Conservation (phyloP, 1,139 yeast genomes). For the Scheffersomyces lignicola region DNA sequence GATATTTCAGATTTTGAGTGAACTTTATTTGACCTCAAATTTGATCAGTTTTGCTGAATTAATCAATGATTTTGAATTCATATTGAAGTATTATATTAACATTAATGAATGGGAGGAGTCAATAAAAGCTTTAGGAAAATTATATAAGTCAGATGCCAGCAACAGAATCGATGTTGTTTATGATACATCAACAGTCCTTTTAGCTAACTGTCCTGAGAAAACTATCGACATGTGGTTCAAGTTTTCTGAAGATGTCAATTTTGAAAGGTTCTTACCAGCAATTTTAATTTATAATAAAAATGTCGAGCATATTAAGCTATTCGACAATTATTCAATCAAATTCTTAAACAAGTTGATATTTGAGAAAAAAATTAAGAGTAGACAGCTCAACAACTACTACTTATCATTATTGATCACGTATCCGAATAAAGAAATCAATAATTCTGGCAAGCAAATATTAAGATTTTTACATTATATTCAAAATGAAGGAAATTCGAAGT, state of each 20-base stretch:
- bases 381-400: constrained; percentile 67
- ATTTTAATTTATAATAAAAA: constrained; percentile 64
- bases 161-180: constrained; percentile 48
- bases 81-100: constrained; percentile 68
- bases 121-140: constrained; percentile 52
- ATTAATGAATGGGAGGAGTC: constrained; percentile 75
- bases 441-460: constrained; percentile 23
- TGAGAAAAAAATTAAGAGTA: constrained; percentile 47
- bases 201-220: constrained; percentile 65
- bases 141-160: constrained; percentile 40
- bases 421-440: constrained; percentile 28
- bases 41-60: constrained; percentile 68
- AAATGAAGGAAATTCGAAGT: constrained; percentile 16
- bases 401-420: constrained; percentile 70
- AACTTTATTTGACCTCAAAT: constrained; percentile 65
- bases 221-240: constrained; percentile 84
- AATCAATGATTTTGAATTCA: constrained; percentile 67
- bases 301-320: constrained; percentile 25
- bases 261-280: constrained; percentile 71
- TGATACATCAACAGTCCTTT: constrained; percentile 63
- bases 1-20: constrained; percentile 67
- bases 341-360: constrained; percentile 63
- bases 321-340: constrained; percentile 62
- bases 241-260: constrained; percentile 42
- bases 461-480: constrained; percentile 29